phyloP scores from a whole-genome alignment of 108 stramenopile genomes.

The Nitzschia sp. region DNA sequence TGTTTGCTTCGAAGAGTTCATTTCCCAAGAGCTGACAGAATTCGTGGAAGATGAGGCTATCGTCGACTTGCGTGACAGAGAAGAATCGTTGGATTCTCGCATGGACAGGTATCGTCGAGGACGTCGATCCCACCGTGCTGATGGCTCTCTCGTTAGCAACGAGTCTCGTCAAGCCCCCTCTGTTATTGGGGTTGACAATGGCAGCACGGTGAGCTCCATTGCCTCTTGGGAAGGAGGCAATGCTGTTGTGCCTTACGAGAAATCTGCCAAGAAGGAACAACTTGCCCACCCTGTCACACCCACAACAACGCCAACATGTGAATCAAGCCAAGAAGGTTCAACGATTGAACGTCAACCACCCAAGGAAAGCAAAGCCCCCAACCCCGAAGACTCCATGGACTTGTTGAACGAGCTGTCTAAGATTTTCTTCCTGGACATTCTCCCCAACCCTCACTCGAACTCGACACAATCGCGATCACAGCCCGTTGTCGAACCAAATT shows the following conservation, averaged over 20 bases:
- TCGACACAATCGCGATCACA: too few relatives aligned
- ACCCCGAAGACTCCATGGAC: background rate
- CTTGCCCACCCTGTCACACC: background rate
- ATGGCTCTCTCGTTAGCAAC: background rate
- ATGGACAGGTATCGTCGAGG: background rate
- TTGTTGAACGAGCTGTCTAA: background rate
- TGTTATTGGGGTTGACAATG: background rate
- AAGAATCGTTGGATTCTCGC: background rate
- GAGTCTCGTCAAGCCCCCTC: background rate
- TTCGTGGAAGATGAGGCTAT: background rate
- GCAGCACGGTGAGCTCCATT: background rate
- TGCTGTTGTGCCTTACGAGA: background rate
- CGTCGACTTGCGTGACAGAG: background rate
- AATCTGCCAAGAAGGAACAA: background rate
- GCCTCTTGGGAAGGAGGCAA: background rate
- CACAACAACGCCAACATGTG: background rate
- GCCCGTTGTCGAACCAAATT: too few relatives aligned
- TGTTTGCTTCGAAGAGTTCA: constrained; percentile 1
- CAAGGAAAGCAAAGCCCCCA: background rate
- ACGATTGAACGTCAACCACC: background rate
- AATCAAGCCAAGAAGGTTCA: background rate
- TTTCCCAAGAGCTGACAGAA: background rate
- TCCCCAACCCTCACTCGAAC: too few relatives aligned
- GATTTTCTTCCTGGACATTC: too few relatives aligned
- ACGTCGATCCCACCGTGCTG: background rate